A percentile compares a stretch with the other conserved stretches of the same genome.
phyloP scores from a whole-genome alignment of 257 asterid genomes.

The Solanum lignicaule region DNA sequence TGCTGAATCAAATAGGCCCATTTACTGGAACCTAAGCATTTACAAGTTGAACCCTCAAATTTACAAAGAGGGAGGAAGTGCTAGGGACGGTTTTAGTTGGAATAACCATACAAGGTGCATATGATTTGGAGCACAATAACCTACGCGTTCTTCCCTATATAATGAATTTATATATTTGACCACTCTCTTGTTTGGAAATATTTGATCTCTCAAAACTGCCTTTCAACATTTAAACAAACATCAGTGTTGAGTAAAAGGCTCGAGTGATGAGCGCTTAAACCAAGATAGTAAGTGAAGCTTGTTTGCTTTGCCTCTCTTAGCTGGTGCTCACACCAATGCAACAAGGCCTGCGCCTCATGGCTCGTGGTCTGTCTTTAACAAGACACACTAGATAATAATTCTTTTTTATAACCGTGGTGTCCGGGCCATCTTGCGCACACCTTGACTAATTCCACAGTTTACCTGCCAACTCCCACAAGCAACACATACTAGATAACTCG shows the following conservation, averaged over 20 bases:
- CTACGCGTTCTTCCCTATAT: not conserved
- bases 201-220: not conserved
- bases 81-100: too few relatives aligned
- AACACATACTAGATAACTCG: not conserved
- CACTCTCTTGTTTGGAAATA: not conserved
- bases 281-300: not conserved
- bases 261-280: not conserved
- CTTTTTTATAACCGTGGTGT: too few relatives aligned
- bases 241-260: not conserved
- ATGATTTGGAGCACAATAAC: not conserved
- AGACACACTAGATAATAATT: not conserved
- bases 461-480: not conserved
- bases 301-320: not conserved
- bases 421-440: not conserved
- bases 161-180: not conserved
- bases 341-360: not conserved
- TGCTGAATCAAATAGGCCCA: not conserved
- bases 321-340: not conserved
- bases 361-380: not conserved
- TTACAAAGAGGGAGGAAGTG: not conserved
- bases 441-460: not conserved
- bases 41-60: not conserved
- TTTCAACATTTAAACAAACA: not conserved
- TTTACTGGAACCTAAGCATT: not conserved
- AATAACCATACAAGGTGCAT: not conserved